A percentile compares a stretch with the other conserved stretches of the same genome.
Evolutionary conservation across 306 rosid species (phyloP).

Genomic region (Rubus parviflorus): DNA sequence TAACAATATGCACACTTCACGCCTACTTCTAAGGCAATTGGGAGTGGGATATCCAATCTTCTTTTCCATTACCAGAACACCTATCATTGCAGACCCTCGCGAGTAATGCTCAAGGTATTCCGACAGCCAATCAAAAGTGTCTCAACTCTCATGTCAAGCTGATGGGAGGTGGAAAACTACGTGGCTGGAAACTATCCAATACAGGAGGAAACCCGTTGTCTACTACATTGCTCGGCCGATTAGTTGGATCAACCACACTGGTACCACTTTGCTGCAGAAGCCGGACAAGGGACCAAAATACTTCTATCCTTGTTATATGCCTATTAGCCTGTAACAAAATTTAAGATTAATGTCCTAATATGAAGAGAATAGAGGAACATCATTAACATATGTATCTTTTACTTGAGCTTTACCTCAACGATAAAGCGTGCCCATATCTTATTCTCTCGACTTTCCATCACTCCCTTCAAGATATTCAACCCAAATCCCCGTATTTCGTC

Average conservation of each 20-base stretch:
- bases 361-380: neutral
- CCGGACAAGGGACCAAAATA: constrained; percentile 68
- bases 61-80: constrained; percentile 23
- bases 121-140: constrained; percentile 7
- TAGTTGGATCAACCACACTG: constrained; percentile 38
- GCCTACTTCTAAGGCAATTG: constrained; percentile 10
- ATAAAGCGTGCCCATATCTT: constrained; percentile 79
- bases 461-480: constrained; percentile 72
- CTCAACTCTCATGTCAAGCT: constrained; percentile 32
- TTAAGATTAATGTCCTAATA: neutral
- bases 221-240: constrained; percentile 28
- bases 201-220: constrained; percentile 30
- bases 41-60: neutral
- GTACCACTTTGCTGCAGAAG: constrained; percentile 53
- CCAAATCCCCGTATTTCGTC: constrained; percentile 65
- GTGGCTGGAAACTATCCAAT: constrained; percentile 35
- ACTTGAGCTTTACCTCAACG: constrained; percentile 61
- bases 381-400: neutral
- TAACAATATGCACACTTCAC: constrained; percentile 26
- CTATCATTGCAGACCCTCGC: constrained; percentile 21
- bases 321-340: constrained; percentile 49
- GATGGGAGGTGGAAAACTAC: constrained; percentile 38
- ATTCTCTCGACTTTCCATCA: constrained; percentile 58
- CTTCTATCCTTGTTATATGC: constrained; percentile 66
- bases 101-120: constrained; percentile 27